Conservation (phyloP, 495 filamentous ascomycete species). For the Penicillium samsonianum region DNA sequence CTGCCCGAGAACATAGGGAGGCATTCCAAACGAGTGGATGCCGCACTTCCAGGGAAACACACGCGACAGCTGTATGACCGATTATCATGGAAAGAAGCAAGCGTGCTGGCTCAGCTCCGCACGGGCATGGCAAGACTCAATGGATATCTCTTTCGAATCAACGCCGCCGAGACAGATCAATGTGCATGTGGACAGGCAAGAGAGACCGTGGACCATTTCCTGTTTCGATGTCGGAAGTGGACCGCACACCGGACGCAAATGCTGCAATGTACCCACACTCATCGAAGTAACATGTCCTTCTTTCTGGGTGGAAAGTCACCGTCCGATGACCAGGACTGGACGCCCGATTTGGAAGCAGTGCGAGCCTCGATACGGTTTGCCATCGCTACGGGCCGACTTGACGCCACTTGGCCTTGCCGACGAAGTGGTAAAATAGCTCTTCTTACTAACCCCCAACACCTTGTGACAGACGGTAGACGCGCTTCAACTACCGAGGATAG, state of each 20-base stretch:
- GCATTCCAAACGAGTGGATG: neutral
- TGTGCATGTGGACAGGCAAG: too few relatives aligned
- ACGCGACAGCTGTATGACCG: constrained; percentile 32
- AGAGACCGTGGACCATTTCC: constrained; percentile 41
- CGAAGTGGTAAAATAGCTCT: too few relatives aligned
- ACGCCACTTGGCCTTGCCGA: constrained; percentile 18
- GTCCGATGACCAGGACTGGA: constrained; percentile 33
- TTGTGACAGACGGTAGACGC: constrained; percentile 14
- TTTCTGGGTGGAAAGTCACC: constrained; percentile 34
- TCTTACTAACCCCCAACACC: constrained; percentile 22
- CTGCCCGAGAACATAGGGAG: neutral
- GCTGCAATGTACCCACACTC: constrained; percentile 32
- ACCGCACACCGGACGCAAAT: constrained; percentile 32
- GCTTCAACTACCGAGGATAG: constrained; percentile 5
- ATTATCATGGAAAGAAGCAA: constrained; percentile 31
- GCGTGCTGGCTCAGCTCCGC: constrained; percentile 30
- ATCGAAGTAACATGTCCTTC: constrained; percentile 36
- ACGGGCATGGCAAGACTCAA: constrained; percentile 33
- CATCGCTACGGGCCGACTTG: constrained; percentile 36
- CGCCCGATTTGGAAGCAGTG: constrained; percentile 28
- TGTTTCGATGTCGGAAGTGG: constrained; percentile 37
- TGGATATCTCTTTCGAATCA: neutral
- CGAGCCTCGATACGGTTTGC: constrained; percentile 34
- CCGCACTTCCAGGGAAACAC: constrained; percentile 5
- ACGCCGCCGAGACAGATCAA: constrained; percentile 4